A percentile compares a stretch with the other conserved stretches of the same genome.
Evolutionary conservation across 192 early-diverging fungal genomes (phyloP).

Genomic region (Rhizophagus clarus): DNA sequence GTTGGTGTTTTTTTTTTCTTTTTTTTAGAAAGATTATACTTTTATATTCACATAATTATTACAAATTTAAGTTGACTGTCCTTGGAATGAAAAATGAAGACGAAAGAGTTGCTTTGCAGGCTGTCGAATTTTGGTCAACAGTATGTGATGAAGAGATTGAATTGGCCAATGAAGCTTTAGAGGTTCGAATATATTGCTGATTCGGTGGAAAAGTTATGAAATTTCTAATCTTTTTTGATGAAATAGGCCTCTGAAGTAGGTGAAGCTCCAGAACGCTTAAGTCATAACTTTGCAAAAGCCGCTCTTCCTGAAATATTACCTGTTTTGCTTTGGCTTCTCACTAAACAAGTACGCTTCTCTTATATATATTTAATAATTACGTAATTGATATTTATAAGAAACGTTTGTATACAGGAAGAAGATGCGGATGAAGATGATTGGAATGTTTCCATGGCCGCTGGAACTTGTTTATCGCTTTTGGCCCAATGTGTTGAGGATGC

Average conservation of each 20-base stretch:
- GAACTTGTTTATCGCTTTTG: constrained; percentile 89
- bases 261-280: constrained; percentile 51
- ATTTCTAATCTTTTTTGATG: background rate
- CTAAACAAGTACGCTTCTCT: constrained; percentile 65
- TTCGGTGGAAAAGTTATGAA: background rate
- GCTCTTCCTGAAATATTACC: constrained; percentile 83
- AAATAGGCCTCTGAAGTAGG: constrained; percentile 51
- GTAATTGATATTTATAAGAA: background rate
- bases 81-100: constrained; percentile 89
- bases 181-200: constrained; percentile 46
- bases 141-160: constrained; percentile 95
- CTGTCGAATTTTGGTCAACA: constrained; percentile 99
- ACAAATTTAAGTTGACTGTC: constrained; percentile 70
- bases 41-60: too few relatives aligned
- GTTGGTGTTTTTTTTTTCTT: constrained; percentile 50
- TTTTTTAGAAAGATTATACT: background rate
- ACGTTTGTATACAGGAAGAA: constrained; percentile 67
- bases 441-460: constrained; percentile 97
- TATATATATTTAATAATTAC: constrained; percentile 11
- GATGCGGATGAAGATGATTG: constrained; percentile 99
- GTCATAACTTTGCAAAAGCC: constrained; percentile 77
- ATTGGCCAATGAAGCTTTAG: constrained; percentile 59
- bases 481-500: constrained; percentile 80
- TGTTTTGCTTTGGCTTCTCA: constrained; percentile 84
- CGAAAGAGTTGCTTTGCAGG: constrained; percentile 90